Evolutionary conservation across 495 filamentous ascomycete species (phyloP).

Genomic region (Letharia lupina): DNA sequence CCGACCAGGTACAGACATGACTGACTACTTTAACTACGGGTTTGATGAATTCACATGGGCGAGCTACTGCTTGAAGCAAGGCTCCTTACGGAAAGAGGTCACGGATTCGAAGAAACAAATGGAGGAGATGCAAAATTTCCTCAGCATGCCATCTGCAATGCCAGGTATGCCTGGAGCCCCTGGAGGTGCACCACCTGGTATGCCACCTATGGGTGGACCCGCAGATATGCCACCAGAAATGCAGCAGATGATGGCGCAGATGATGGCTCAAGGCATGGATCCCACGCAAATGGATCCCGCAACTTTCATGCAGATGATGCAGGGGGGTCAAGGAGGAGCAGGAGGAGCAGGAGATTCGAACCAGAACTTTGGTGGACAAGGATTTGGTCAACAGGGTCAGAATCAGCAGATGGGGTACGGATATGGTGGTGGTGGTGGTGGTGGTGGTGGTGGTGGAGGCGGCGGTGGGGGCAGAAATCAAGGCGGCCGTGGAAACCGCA

Average conservation of each 20-base stretch:
- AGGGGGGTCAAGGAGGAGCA: conserved; percentile 33
- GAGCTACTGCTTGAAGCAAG: conserved; percentile 84
- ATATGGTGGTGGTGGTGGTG: conserved; percentile 41
- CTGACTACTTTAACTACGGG: conserved; percentile 98
- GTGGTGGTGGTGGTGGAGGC: conserved; percentile 32
- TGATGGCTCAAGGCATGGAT: conserved; percentile 79
- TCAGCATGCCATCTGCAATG: conserved; percentile 61
- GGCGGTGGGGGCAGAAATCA: conserved; percentile 37
- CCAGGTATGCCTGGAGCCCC: conserved; percentile 47
- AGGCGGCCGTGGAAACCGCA: conserved; percentile 29
- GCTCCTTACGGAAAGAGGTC: conserved; percentile 62
- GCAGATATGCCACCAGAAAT: conserved; percentile 67
- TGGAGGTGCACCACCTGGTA: conserved; percentile 34
- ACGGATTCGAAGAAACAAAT: conserved; percentile 74
- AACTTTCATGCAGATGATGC: conserved; percentile 49
- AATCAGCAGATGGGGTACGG: conserved; percentile 46
- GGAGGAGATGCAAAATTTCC: conserved; percentile 81
- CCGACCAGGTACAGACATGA: conserved; percentile 86
- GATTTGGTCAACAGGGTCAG: conserved; percentile 37
- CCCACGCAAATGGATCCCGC: conserved; percentile 67
- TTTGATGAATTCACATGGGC: conserved; percentile 99
- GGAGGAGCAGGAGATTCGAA: conserved; percentile 35
- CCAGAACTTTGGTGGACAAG: conserved; percentile 37
- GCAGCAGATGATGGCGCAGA: conserved; percentile 72
- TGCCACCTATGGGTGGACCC: conserved; percentile 63